These are phyloP conservation scores for Quercus wislizeni DNA, from an alignment of 306 rosid species.

Conservation along the genomic window DNA sequence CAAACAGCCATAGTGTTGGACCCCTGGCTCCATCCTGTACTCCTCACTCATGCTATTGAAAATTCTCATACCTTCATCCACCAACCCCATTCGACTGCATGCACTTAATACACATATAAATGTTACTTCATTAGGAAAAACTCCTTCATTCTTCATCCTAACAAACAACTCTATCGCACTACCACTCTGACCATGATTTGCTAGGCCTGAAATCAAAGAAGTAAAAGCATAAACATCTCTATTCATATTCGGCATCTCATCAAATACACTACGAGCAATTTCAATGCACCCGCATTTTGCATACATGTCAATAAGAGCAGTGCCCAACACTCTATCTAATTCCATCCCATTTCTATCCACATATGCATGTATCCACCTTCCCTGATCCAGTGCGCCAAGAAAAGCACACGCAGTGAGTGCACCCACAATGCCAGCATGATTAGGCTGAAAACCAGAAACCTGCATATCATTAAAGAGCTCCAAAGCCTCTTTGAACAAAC, in stretches of 20 bases:
- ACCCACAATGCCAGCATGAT: slow-evolving; percentile 37
- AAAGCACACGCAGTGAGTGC: slow-evolving; percentile 43
- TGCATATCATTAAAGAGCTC: slow-evolving; percentile 44
- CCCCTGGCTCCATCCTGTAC: too few species aligned
- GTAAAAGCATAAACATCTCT: slow-evolving; percentile 48
- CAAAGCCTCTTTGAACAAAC: slow-evolving; percentile 34
- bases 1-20: too few species aligned
- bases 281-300: slow-evolving; percentile 42
- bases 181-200: slow-evolving; percentile 37
- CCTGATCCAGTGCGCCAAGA: slow-evolving; percentile 19
- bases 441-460: slow-evolving; percentile 29
- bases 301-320: slow-evolving; percentile 47
- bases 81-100: slow-evolving; percentile 42
- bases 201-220: slow-evolving; percentile 40
- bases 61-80: slow-evolving; percentile 34
- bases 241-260: slow-evolving; percentile 19
- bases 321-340: slow-evolving; percentile 34
- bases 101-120: slow-evolving; percentile 41
- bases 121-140: slow-evolving; percentile 46
- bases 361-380: slow-evolving; percentile 45
- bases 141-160: slow-evolving; percentile 36
- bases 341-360: slow-evolving; percentile 26
- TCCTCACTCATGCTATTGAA: slow-evolving; percentile 33
- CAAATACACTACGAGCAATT: slow-evolving; percentile 27
- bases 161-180: slow-evolving; percentile 28